A percentile compares a stretch with the other conserved stretches of the same genome.
These are phyloP conservation scores for Lodderomyces metapsilosis DNA, from an alignment of 1,139 yeast species.

Conservation along the genomic window DNA sequence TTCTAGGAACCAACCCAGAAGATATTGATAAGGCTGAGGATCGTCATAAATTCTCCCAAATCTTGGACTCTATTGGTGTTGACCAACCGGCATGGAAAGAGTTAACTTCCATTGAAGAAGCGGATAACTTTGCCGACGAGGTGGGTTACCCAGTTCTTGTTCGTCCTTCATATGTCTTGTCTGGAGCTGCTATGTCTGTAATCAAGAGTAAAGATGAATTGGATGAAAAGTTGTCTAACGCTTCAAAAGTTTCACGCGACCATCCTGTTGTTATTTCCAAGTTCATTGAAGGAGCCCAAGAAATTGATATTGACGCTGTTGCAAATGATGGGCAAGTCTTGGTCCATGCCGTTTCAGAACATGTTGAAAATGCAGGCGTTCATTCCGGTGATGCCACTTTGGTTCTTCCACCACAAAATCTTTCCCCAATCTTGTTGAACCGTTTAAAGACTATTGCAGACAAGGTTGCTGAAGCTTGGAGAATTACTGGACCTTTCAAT, in stretches of 20 bases:
- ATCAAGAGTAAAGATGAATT: slow-evolving; percentile 76
- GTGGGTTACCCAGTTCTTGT: slow-evolving; percentile 96
- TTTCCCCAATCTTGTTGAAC: slow-evolving; percentile 56
- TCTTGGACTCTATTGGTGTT: slow-evolving; percentile 84
- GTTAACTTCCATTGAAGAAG: slow-evolving; percentile 80
- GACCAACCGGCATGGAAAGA: slow-evolving; percentile 99
- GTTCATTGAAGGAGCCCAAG: slow-evolving; percentile 93
- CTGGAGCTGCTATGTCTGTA: slow-evolving; percentile 99
- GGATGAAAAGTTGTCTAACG: slow-evolving; percentile 76
- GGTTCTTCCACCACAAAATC: slow-evolving; percentile 83
- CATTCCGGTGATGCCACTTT: slow-evolving; percentile 99
- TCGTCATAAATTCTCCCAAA: slow-evolving; percentile 95
- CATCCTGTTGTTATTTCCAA: slow-evolving; percentile 97
- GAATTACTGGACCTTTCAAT: slow-evolving; percentile 96
- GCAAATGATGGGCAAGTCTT: slow-evolving; percentile 84
- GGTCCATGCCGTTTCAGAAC: slow-evolving; percentile 96
- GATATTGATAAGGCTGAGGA: slow-evolving; percentile 97
- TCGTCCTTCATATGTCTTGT: slow-evolving; percentile 94
- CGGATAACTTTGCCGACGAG: slow-evolving; percentile 76
- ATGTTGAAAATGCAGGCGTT: slow-evolving; percentile 97
- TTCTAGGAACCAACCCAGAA: slow-evolving; percentile 91
- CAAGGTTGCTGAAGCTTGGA: slow-evolving; percentile 92
- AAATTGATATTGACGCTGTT: slow-evolving; percentile 96
- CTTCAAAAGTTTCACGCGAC: slow-evolving; percentile 89
- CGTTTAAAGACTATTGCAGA: slow-evolving; percentile 80